These are phyloP conservation scores for Peronospora farinosa DNA, from an alignment of 352 stramenopile species.

Conservation along the genomic window DNA sequence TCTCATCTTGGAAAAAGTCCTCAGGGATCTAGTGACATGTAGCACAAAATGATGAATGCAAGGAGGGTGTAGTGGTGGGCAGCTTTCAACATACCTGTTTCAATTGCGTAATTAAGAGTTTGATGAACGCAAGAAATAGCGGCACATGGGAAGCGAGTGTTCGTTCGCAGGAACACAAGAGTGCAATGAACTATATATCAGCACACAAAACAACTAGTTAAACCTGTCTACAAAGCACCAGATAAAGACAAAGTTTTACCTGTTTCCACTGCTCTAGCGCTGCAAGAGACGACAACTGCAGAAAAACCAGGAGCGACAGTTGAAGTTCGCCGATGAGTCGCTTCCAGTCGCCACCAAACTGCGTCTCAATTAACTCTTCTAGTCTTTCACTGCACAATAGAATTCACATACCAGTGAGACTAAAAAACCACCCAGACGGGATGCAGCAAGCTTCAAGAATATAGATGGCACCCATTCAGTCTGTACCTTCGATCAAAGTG, in stretches of 20 bases:
- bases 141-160: constrained; percentile 31
- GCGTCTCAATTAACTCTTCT: constrained; percentile 36
- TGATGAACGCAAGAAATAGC: constrained; percentile 58
- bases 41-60: neutral
- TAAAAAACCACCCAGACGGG: neutral
- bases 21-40: constrained; percentile 35
- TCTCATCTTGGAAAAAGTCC: constrained; percentile 69
- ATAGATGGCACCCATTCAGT: neutral
- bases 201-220: neutral
- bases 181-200: constrained; percentile 39
- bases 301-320: constrained; percentile 89
- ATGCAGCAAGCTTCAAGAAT: neutral
- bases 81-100: constrained; percentile 34
- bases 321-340: constrained; percentile 90
- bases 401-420: neutral
- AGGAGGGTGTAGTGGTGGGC: neutral
- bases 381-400: constrained; percentile 34
- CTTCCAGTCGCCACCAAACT: constrained; percentile 51
- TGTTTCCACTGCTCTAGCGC: constrained; percentile 93
- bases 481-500: constrained; percentile 71
- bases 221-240: neutral
- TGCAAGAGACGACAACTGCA: constrained; percentile 89
- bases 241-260: constrained; percentile 19
- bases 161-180: constrained; percentile 59
- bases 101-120: constrained; percentile 48